A percentile compares a stretch with the other conserved stretches of the same genome.
These are phyloP conservation scores for Tetracentron sinense DNA, from an alignment of 164 flowering plant genomes.

Conservation along the genomic window DNA sequence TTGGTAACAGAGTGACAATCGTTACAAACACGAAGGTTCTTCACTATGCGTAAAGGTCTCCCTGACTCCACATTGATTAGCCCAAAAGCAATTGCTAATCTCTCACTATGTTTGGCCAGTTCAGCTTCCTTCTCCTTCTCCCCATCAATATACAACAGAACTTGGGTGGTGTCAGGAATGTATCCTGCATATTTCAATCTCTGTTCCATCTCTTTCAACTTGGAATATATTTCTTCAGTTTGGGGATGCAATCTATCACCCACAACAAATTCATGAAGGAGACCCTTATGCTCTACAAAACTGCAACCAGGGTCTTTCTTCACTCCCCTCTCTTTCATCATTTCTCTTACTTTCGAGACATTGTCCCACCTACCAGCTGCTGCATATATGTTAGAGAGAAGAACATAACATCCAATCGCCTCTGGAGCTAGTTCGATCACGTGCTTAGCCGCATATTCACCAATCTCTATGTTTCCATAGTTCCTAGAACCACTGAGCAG, in stretches of 20 bases:
- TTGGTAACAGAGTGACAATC: constrained; percentile 32
- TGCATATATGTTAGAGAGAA: constrained; percentile 36
- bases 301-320: constrained; percentile 32
- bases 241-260: constrained; percentile 29
- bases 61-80: constrained; percentile 21
- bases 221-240: constrained; percentile 17
- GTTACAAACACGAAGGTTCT: constrained; percentile 33
- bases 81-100: constrained; percentile 32
- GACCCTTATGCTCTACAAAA: constrained; percentile 20
- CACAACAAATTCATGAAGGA: constrained; percentile 26
- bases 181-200: constrained; percentile 21
- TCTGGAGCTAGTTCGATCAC: constrained; percentile 29
- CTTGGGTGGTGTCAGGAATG: constrained; percentile 30
- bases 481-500: constrained; percentile 26
- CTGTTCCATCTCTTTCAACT: constrained; percentile 25
- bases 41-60: constrained; percentile 26
- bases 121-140: constrained; percentile 30
- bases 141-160: constrained; percentile 23
- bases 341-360: constrained; percentile 23
- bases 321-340: constrained; percentile 29
- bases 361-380: constrained; percentile 23
- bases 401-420: constrained; percentile 20
- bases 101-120: constrained; percentile 28
- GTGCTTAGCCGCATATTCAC: constrained; percentile 29
- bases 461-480: constrained; percentile 14